Conservation (phyloP, 1,284 basidiomycete species). For the Fomitopsis schrenkii region DNA sequence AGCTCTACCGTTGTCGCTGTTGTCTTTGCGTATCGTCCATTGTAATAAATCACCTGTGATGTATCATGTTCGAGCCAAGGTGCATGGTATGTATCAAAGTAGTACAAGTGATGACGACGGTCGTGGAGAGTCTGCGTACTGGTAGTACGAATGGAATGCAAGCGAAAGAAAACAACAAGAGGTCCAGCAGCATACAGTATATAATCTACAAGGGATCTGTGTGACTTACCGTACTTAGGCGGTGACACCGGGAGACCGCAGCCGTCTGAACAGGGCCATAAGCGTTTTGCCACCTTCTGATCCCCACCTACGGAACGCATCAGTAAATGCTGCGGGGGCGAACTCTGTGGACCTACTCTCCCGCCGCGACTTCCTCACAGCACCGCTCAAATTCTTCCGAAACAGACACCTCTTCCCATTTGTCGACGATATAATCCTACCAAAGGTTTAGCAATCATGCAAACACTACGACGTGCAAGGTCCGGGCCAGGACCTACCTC, state of each 20-base stretch:
- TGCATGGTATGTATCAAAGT: no score
- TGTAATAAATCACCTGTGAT: no score
- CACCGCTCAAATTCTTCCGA: conserved; percentile 64
- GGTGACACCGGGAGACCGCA: conserved; percentile 47
- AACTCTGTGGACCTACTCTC: conserved; percentile 42
- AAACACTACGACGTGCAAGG: background rate
- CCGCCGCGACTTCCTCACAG: conserved; percentile 64
- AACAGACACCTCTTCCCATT: conserved; percentile 64
- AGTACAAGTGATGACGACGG: no score
- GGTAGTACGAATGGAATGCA: no score
- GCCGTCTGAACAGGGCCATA: conserved; percentile 58
- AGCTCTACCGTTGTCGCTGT: no score
- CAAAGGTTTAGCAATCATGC: background rate
- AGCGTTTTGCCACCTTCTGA: conserved; percentile 63
- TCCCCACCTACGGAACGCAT: conserved; percentile 50
- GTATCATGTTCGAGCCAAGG: no score
- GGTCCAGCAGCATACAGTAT: no score
- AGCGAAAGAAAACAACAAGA: no score
- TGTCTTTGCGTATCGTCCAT: no score
- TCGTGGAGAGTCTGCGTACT: no score
- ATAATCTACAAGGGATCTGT: no score
- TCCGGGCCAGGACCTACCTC: conserved; percentile 37
- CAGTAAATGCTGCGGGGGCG: conserved; percentile 9
- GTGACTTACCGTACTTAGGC: conserved; percentile 2
- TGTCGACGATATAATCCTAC: conserved; percentile 64